These are phyloP conservation scores for Saxophila tyrrhenica DNA, from an alignment of 495 filamentous ascomycete species.

Conservation along the genomic window DNA sequence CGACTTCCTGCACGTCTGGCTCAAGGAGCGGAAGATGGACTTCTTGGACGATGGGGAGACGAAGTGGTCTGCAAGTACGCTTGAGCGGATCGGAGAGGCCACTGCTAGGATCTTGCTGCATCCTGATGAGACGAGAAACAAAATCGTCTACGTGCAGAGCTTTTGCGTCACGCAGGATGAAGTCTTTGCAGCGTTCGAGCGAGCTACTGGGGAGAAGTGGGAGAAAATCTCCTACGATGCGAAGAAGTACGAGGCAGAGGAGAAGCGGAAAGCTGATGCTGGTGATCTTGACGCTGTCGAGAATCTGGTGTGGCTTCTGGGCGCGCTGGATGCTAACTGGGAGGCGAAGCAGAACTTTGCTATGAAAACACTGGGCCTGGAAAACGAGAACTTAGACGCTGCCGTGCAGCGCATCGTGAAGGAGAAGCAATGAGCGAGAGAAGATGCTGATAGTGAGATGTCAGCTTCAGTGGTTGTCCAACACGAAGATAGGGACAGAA, in stretches of 20 bases:
- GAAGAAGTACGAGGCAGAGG: conserved; percentile 15
- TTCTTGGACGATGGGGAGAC: conserved; percentile 37
- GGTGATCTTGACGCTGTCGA: conserved; percentile 6
- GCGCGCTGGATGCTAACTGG: conserved; percentile 16
- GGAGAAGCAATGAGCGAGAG: not conserved
- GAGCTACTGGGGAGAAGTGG: conserved; percentile 33
- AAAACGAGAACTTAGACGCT: conserved; percentile 16
- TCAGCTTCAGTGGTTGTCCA: too few relatives aligned
- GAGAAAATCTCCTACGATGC: conserved; percentile 28
- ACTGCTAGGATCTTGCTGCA: conserved; percentile 32
- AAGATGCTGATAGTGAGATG: too few relatives aligned
- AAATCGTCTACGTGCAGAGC: conserved; percentile 37
- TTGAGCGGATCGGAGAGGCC: conserved; percentile 31
- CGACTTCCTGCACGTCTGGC: conserved; percentile 35
- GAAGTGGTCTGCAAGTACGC: conserved; percentile 32
- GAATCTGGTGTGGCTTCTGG: conserved; percentile 16
- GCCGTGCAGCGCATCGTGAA: conserved; percentile 6
- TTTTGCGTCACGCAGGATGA: conserved; percentile 38
- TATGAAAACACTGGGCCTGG: conserved; percentile 12
- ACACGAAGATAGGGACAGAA: too few relatives aligned
- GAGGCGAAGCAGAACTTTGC: conserved; percentile 8
- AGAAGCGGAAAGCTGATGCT: conserved; percentile 11
- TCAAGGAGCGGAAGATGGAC: conserved; percentile 32
- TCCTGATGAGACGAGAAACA: conserved; percentile 36
- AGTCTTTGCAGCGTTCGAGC: conserved; percentile 36